Base-by-base conservation (phyloP, 179 eudicot genomes). In the Beta macrorhiza region DNA sequence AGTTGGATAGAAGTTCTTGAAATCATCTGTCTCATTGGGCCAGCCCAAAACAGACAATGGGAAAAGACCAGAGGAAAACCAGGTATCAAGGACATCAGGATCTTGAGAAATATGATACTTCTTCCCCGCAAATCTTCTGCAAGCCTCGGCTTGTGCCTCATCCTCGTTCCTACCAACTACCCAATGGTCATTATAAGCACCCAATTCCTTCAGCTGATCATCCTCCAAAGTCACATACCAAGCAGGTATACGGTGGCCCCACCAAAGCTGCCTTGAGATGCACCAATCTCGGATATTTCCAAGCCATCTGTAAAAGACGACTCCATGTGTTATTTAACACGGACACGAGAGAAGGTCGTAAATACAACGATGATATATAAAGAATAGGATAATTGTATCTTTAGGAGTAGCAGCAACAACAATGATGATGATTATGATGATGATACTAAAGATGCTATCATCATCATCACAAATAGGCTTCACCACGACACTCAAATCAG, bases 281-380 rank as follows among this genome's bases (percentile, higher is more conserved):
- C 98, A 96, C 99, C 99, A 92, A 86, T 94, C 99, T 61, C 96
- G 94, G 76, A 94, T 96, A 73, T 92, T 96, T 83, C 92, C 97
- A 72, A 96, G 98, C 99, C 99, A 96, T 83, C 98, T 94, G 92
- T 37, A 70, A 83, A 37, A 57, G 32, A 56, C 25, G 7, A 77
- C 63, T 59, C 17, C 53, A 45, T 61, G 70, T 70, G 55, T 74
- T 17, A 79, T 73, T 4, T 72, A 61, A 42, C 20, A 63, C 15
- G 17, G 19, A 59, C 17, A 61, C 44, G 37, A 52, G 57, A 63
- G 42, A 45, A 47, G 62, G 14, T 9, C 64, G 3, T 44, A 62
- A 5, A 59, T 5, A 20, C 13, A 56, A 37, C 8, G 2, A 0
- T 42, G 4, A 17, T 5, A 10, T 13, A 32, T 12, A 47, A 16